A percentile compares a stretch with the other conserved stretches of the same genome.
phyloP scores from a whole-genome alignment of 2,329 filamentous ascomycete genomes.

The Paecilomyces niveus region DNA sequence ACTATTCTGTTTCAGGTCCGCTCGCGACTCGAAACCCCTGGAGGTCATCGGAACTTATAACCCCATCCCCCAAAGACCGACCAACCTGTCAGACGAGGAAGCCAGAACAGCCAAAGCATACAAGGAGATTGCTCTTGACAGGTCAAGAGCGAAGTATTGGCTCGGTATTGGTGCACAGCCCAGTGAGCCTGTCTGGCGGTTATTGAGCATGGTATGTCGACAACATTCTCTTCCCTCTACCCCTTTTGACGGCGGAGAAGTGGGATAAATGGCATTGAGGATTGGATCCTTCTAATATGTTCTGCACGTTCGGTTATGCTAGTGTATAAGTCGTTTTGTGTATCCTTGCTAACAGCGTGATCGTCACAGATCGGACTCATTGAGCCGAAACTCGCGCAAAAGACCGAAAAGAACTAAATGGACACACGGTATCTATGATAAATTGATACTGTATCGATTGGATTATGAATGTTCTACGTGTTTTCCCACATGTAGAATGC shows the following conservation, averaged over 20 bases:
- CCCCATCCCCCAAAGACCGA: conserved; percentile 49
- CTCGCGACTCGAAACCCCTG: conserved; percentile 78
- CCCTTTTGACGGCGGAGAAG: not conserved
- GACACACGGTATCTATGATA: conserved; percentile 38
- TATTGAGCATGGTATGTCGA: conserved; percentile 68
- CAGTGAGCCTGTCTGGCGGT: conserved; percentile 77
- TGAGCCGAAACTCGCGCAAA: conserved; percentile 16
- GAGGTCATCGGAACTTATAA: conserved; percentile 76
- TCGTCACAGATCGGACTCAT: conserved; percentile 25
- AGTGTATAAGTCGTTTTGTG: not conserved
- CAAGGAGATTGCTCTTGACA: conserved; percentile 89
- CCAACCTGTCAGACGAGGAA: conserved; percentile 41
- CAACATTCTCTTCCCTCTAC: not conserved
- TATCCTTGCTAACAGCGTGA: not conserved
- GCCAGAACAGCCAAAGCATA: conserved; percentile 56
- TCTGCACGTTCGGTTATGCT: not conserved
- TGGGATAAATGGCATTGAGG: not conserved
- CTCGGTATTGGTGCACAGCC: conserved; percentile 94
- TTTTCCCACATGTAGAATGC: not conserved
- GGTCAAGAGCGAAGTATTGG: conserved; percentile 82
- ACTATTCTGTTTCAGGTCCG: conserved; percentile 52
- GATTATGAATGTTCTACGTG: not conserved
- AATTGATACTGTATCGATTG: not conserved
- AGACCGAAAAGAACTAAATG: conserved; percentile 34
- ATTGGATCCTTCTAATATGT: not conserved